Evolutionary conservation across 495 filamentous ascomycete species (phyloP), one percentile per base, ranked within the genome.

Genomic region (Mytilinidion resinicola): DNA sequence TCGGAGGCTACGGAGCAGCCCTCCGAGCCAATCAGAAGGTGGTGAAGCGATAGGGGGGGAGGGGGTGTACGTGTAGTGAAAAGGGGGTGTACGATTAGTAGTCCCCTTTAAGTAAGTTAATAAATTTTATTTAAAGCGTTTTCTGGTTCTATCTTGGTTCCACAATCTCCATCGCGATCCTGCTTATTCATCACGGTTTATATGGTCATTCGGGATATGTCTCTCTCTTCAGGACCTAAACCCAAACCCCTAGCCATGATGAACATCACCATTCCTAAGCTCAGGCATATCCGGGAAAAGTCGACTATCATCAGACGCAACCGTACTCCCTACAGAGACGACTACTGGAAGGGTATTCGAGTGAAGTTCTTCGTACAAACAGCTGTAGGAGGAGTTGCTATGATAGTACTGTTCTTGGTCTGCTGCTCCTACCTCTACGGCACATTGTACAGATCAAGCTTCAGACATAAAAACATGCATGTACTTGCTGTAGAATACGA

Each of bases 401-500:
- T 57, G 47, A 57, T 62, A 53, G 46, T 62, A 15, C 53, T 46
- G 53, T 62, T 62, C 48, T 33, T 62, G 5, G 53, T 39, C 11
- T 57, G 59, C 49, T 53, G 47, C 30, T 57, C 46, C 11, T 62
- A 62, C 54, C 34, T 62, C 0, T 62, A 51, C 49, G 59, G 59
- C 34, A 51, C 59, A 12, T 47, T 62, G 1, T 57, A 53, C 49
- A 30, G 17, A 14, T 53, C 59, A 8, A 17, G 37, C 9, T 17
- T 30, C 7, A 47, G 54, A 49, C 48, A 57, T 43, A 10, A 44
- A 8, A 57, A 53, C 48, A 38, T 62, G 34, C 46, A 53, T 33
- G 54, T 62, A 15, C 59, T 62, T 17, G 59, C 59, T 9, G 59
- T 62, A 9, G 47, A 62, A 21, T 62, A 62, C 21, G 59, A 62